Base-by-base conservation (phyloP, 192 early-diverging fungal species). In the Linnemannia elongata region DNA sequence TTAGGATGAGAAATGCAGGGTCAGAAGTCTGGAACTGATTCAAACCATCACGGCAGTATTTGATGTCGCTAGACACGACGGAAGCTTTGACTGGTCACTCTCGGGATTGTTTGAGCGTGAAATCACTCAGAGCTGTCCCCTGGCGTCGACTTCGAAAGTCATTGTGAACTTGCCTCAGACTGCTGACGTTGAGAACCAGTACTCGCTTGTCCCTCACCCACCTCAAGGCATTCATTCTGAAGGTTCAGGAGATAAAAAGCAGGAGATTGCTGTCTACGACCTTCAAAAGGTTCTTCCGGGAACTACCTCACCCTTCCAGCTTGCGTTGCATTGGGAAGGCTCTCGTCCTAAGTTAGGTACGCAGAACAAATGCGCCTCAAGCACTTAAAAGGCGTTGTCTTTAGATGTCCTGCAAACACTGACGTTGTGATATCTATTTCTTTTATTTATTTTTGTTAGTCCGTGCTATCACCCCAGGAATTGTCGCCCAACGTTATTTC, bases 21-120 rank as follows among this genome's bases (percentile, higher is more conserved):
- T 88, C 5, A 87, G 83, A n/a, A 85, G 77, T n/a, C 82, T 97
- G 55, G 90, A 92, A 54, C 87, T 97, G 74, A 83, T 85, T 20
- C 98, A 98, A 84, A 92, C 94, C 6, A 85, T 99, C 30, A 92
- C 96, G 0, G 94, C 96, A 1, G 96, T 98, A 2, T 84, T 97
- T 69, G 95, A 98, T 89, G 94, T 96, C 1, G 90, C 94, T 22
- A 80, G 90, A 36, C 86, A 88, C 22, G 88, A 90, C 44, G 88
- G 89, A 1, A 87, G 90, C 76, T 68, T 66, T 88, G 88, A 89
- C 74, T 93, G 93, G 93, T 90, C 92, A 9, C 57, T 93, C 9
- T 78, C 88, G 38, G 69, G 85, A 20, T 30, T 93, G 13, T 92
- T 91, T 88, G 91, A 89, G 20, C 77, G 91, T 24, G 80, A 88